These are phyloP conservation scores for Penicillium hordei DNA, from an alignment of 2,329 filamentous ascomycete genomes.

Conservation along the genomic window DNA sequence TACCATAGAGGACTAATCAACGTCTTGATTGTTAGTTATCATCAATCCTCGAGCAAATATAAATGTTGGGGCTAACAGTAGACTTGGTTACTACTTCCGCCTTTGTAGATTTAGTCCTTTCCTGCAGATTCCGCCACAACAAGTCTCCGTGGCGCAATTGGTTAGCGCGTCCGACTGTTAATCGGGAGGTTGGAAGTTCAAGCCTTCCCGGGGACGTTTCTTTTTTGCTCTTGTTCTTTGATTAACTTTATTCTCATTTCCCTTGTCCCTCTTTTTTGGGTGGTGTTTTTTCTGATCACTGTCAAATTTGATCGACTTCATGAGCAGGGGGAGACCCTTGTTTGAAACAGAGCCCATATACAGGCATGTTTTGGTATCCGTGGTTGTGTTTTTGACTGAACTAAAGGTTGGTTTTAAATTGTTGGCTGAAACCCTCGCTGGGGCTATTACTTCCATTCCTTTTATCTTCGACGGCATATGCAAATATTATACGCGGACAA, in stretches of 20 bases:
- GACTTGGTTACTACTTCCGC: too few relatives aligned
- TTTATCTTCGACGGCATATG: constrained; percentile 47
- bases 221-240: not conserved
- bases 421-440: not conserved
- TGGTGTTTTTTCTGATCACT: not conserved
- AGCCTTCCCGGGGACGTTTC: constrained; percentile 3
- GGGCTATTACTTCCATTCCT: constrained; percentile 52
- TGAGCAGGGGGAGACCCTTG: not conserved
- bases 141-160: constrained; percentile 3
- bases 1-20: too few relatives aligned
- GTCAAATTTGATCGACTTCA: not conserved
- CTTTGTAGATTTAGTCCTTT: too few relatives aligned
- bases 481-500: constrained; percentile 33
- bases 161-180: constrained; percentile 4
- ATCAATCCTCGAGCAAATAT: too few relatives aligned
- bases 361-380: too few relatives aligned
- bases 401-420: not conserved
- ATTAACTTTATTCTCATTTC: too few relatives aligned
- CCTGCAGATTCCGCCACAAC: too few relatives aligned
- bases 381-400: not conserved
- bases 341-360: not conserved
- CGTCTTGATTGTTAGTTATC: too few relatives aligned
- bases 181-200: constrained; percentile 4
- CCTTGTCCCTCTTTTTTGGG: not conserved
- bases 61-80: too few relatives aligned